Evolutionary conservation across 345 rosid species (phyloP).

Genomic region (Bruguiera gymnorhiza): DNA sequence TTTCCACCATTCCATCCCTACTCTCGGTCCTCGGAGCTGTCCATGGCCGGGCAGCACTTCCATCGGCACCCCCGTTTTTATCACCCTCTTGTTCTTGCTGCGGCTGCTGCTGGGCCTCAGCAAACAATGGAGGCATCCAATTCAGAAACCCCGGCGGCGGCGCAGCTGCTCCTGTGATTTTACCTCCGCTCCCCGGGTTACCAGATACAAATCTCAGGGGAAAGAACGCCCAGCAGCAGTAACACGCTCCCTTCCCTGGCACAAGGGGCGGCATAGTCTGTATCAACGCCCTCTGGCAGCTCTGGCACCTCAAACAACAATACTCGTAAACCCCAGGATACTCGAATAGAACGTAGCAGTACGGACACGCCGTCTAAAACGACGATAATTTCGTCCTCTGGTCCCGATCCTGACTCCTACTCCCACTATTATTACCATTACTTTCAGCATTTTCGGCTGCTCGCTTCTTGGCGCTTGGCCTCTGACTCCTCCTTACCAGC

Average conservation of each 20-base stretch:
- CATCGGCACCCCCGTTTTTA: background rate
- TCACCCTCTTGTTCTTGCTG: background rate
- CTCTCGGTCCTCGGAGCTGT: conserved; percentile 14
- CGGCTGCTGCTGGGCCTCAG: conserved; percentile 1
- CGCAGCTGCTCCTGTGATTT: conserved; percentile 35
- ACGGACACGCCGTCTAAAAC: conserved; percentile 95
- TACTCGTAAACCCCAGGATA: conserved; percentile 72
- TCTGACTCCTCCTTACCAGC: conserved; percentile 43
- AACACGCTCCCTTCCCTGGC: conserved; percentile 79
- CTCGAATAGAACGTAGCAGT: conserved; percentile 75
- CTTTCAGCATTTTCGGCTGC: background rate
- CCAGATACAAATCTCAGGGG: conserved; percentile 60
- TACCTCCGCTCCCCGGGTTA: conserved; percentile 26
- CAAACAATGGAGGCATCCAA: conserved; percentile 26
- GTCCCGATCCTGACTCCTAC: conserved; percentile 5
- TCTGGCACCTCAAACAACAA: conserved; percentile 77
- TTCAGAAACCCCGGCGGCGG: conserved; percentile 29
- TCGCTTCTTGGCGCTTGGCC: conserved; percentile 2
- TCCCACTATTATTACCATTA: background rate
- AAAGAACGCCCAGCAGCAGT: conserved; percentile 82
- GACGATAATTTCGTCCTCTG: conserved; percentile 38
- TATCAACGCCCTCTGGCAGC: conserved; percentile 54
- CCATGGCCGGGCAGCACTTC: background rate
- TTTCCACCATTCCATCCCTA: conserved; percentile 18
- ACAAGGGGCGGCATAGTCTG: conserved; percentile 64